Evolutionary conservation across 306 rosid species (phyloP), one percentile per base, ranked within the genome.

Genomic region (Lathyrus tuberosus): DNA sequence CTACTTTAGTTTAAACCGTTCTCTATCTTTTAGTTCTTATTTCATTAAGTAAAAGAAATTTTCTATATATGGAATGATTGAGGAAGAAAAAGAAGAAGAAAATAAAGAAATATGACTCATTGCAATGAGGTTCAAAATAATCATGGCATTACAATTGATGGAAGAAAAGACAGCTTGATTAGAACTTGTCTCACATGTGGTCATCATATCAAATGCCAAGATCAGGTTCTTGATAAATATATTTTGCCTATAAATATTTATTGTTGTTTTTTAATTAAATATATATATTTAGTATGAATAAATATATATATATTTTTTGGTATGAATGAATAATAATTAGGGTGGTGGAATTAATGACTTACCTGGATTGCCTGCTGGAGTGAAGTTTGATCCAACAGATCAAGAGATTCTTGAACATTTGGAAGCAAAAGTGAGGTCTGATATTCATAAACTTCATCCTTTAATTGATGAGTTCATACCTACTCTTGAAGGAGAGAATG

Each of bases 361-460:
- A 51, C 92, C 88, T 37, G 96, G 96, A 44, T 65, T 89, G 3
- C 96, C 96, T 2, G 88, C 90, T 6, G 96, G 92, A 41, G 96
- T 89, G 80, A 89, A 86, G 84, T 89, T 89, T 79, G 96, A 89
- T 83, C 96, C 96, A 0, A 84, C 92, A 10, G 90, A 89, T 81
- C 92, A 86, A 52, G 96, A 89, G 85, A 81, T 89, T 48, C 82
- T 89, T 37, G 81, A 84, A 35, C 96, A 89, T 78, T 79, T 86
- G 71, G 92, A 89, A 72, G 96, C 88, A n/a, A 86, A 89, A 60
- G 85, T 81, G 68, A 65, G 76, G 5, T 81, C 85, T 54, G 96
- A 84, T 77, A 75, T 84, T 72, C 83, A 72, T 30, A 89, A 81
- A 44, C 90, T 81, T 56, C 89, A 89, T 41, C 96, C 96, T 2